A percentile compares a stretch with the other conserved stretches of the same genome.
phyloP scores from a whole-genome alignment of 2,329 filamentous ascomycete species.

The Plenodomus lindquistii region DNA sequence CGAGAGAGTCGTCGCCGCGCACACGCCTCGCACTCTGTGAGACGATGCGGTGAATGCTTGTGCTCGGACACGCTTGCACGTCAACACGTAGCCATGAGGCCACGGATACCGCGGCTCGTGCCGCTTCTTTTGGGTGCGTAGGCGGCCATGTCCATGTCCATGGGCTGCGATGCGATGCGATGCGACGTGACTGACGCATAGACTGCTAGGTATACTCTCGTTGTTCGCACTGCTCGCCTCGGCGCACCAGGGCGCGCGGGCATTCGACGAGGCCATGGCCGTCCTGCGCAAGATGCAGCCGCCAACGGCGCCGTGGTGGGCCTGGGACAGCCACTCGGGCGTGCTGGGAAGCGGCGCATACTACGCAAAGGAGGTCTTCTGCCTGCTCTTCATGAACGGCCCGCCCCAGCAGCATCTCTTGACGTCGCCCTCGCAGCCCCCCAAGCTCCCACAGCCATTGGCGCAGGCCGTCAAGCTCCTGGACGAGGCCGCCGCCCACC shows the following conservation, averaged over 20 bases:
- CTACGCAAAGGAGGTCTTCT: constrained; percentile 66
- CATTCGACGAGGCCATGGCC: constrained; percentile 45
- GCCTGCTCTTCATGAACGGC: constrained; percentile 67
- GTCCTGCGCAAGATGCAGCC: constrained; percentile 50
- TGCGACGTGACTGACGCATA: constrained; percentile 23
- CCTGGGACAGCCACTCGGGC: constrained; percentile 58
- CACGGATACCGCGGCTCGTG: constrained; percentile 40
- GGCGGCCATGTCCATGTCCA: constrained; percentile 4
- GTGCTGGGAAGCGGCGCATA: constrained; percentile 61
- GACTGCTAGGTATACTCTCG: constrained; percentile 35
- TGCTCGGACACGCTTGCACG: constrained; percentile 14
- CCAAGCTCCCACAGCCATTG: constrained; percentile 57
- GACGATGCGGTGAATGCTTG: constrained; percentile 39
- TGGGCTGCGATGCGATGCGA: too few relatives aligned
- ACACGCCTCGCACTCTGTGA: constrained; percentile 15
- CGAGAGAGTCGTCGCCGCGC: constrained; percentile 12
- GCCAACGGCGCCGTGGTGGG: constrained; percentile 45
- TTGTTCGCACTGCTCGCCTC: constrained; percentile 31
- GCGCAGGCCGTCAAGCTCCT: constrained; percentile 62
- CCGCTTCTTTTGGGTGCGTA: constrained; percentile 41
- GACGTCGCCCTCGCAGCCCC: constrained; percentile 41
- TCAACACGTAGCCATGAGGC: constrained; percentile 34
- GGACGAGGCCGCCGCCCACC: constrained; percentile 59
- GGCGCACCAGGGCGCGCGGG: constrained; percentile 30
- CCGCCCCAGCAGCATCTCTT: constrained; percentile 54